Percentiles rank a stretch among this genome's conserved stretches.
These are phyloP conservation scores for Takashimella tepidaria DNA, from an alignment of 1,284 basidiomycete genomes.

Conservation along the genomic window DNA sequence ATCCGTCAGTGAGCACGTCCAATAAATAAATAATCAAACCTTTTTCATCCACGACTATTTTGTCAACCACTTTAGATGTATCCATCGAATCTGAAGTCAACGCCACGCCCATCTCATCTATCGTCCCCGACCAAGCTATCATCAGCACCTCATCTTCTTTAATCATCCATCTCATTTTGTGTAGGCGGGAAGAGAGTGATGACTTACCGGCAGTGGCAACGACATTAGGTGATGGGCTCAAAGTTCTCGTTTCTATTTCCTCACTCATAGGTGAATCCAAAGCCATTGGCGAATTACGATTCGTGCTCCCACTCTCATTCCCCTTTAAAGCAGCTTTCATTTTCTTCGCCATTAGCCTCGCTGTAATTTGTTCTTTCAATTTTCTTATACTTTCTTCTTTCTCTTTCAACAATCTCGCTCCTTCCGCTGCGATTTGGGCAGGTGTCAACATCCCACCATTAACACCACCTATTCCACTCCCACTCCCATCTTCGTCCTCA, in stretches of 20 bases:
- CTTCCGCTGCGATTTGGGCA: constrained; percentile 3
- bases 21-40: background rate
- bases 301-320: background rate
- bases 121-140: too few species aligned
- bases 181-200: too few species aligned
- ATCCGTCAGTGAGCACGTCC: background rate
- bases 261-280: background rate
- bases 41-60: background rate
- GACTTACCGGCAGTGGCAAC: background rate
- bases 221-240: background rate
- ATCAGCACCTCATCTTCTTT: too few species aligned
- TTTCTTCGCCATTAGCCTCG: background rate
- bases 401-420: constrained; percentile 16
- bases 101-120: too few species aligned
- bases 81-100: too few species aligned
- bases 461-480: too few species aligned
- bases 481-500: constrained; percentile 12
- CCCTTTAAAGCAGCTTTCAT: background rate
- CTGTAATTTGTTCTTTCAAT: constrained; percentile 26
- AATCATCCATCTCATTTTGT: too few species aligned
- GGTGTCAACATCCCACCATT: too few species aligned
- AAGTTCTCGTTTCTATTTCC: background rate
- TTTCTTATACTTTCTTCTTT: constrained; percentile 26
- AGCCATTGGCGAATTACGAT: too few species aligned
- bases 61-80: background rate